A percentile compares a stretch with the other conserved stretches of the same genome.
These are phyloP conservation scores for Sugiyamaella castrensis DNA, from an alignment of 1,139 yeast species.

Conservation along the genomic window DNA sequence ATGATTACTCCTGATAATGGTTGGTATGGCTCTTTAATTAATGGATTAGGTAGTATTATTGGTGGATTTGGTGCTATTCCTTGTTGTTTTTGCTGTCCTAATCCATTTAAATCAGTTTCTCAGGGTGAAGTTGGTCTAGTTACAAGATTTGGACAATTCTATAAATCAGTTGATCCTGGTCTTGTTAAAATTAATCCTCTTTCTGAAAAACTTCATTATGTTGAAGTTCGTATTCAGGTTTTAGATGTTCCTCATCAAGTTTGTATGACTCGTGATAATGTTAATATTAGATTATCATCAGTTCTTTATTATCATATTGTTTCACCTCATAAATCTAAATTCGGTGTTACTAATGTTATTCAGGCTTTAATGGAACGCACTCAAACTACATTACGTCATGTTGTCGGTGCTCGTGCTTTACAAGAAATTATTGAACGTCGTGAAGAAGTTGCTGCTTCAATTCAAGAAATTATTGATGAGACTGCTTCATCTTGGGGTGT, in stretches of 20 bases:
- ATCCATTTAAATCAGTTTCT: slow-evolving; percentile 59
- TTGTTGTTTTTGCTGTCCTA: slow-evolving; percentile 54
- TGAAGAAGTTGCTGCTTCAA: slow-evolving; percentile 67
- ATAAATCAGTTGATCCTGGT: slow-evolving; percentile 70
- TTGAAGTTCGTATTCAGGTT: slow-evolving; percentile 58
- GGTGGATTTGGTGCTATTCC: slow-evolving; percentile 59
- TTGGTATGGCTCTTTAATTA: slow-evolving; percentile 44
- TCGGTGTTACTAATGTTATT: slow-evolving; percentile 54
- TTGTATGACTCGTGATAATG: slow-evolving; percentile 71
- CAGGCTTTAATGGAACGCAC: slow-evolving; percentile 67
- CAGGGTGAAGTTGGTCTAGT: slow-evolving; percentile 73
- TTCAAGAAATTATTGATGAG: slow-evolving; percentile 59
- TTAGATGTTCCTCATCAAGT: slow-evolving; percentile 65
- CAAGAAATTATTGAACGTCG: slow-evolving; percentile 76
- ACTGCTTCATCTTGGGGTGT: slow-evolving; percentile 76
- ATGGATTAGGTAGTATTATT: slow-evolving; percentile 46
- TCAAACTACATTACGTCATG: slow-evolving; percentile 72
- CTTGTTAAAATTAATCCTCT: slow-evolving; percentile 62
- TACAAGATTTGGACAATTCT: slow-evolving; percentile 65
- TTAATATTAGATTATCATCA: slow-evolving; percentile 58
- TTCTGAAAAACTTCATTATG: slow-evolving; percentile 54
- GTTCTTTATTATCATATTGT: slow-evolving; percentile 67
- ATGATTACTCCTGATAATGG: slow-evolving; percentile 39
- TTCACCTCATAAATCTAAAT: slow-evolving; percentile 67
- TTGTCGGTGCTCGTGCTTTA: slow-evolving; percentile 61